Evolutionary conservation across 805 yeast species (phyloP), one percentile per base, ranked within the genome.

Genomic region (Starmerella powellii): DNA sequence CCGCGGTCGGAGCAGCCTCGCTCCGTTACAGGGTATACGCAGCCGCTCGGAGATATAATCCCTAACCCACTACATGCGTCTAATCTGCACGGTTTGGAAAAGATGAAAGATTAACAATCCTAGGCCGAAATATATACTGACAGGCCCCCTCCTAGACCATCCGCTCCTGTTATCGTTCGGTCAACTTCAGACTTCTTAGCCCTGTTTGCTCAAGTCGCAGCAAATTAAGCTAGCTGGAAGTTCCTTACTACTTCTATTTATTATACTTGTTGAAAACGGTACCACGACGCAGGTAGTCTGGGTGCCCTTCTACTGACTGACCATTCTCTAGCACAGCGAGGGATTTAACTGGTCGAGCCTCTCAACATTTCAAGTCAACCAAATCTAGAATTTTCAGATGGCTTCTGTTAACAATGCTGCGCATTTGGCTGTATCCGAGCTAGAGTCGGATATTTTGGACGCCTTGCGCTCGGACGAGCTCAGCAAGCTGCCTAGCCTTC

Each of bases 401-500:
- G 13, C 43, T 20, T 6, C 40, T 15, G 45, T 48, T 6, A 51
- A 50, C 15, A 35, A 41, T 3, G 51, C 57, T 5, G 54, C 56
- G 3, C 47, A 47, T 15, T 27, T 40, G n/a, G 53, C 53, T 3
- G 31, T 52, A 2, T 50, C 46, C 5, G 57, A 53, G 29, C 44
- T 48, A 3, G 49, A 47, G 21, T 38, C 29, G n/a, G 57, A 54
- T 19, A 50, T 54, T 16, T 32, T 32, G 4, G 38, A 21, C 11
- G 13, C 42, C 10, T 40, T 54, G 21, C 33, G 40, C 5, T 37
- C 11, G 1, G 34, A 40, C 4, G 57, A 54, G 34, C 18, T 27
- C 4, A n/a, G 6, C 10, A 45, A 51, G 20, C 33, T 64, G 44
- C 81, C 88, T 12, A 69, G 73, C 58, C 56, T 76, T 46, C 60